Conservation (phyloP, 441 rosid species). For the Gossypium laxum region DNA sequence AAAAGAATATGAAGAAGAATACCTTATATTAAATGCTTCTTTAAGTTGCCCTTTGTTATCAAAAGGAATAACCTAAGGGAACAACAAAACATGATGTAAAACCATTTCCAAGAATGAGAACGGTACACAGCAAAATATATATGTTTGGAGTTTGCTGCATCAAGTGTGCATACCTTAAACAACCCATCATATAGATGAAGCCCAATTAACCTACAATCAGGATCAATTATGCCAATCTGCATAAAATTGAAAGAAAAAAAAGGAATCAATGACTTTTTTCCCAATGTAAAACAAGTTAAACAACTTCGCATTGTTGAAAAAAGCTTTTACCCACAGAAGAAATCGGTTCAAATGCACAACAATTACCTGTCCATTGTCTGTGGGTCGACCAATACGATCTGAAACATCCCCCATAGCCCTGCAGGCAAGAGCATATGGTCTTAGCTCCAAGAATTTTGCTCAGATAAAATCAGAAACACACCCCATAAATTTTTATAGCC, state of each 20-base stretch:
- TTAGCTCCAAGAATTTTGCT: conserved; percentile 11
- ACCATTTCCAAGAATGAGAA: not conserved
- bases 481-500: not conserved
- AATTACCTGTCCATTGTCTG: conserved; percentile 90
- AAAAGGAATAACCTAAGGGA: conserved; percentile 81
- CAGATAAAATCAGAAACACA: not conserved
- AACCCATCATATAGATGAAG: conserved; percentile 93
- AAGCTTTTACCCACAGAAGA: not conserved
- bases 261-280: not conserved
- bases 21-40: conserved; percentile 96
- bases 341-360: not conserved
- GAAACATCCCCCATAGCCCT: conserved; percentile 99
- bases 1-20: conserved; percentile 14
- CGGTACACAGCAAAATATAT: not conserved
- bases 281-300: not conserved
- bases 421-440: conserved; percentile 12
- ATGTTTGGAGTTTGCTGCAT: conserved; percentile 3
- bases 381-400: conserved; percentile 89
- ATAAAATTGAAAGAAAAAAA: conserved; percentile 6
- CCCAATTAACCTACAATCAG: conserved; percentile 89
- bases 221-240: conserved; percentile 92
- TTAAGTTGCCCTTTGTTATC: conserved; percentile 93
- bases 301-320: not conserved
- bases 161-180: conserved; percentile 54
- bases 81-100: conserved; percentile 15